Base-by-base conservation (phyloP, 116 monocot genomes). In the Phalaenopsis hybrid region DNA sequence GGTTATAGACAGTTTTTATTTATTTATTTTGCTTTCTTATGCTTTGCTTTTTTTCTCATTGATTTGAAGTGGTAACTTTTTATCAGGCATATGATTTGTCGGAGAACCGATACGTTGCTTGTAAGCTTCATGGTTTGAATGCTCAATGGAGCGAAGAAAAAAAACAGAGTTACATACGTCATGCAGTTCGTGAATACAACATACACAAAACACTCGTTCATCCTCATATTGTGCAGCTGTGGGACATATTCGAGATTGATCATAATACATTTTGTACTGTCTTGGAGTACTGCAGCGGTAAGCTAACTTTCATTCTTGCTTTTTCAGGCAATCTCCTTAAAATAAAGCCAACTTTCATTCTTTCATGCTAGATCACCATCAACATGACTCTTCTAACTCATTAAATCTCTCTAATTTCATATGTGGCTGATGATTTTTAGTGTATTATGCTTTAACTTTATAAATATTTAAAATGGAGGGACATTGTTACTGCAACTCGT, bases 91-190 rank as follows among this genome's bases (percentile, higher is more conserved):
- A 87, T 86, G 99, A 99, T 86, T 88, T 99, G 88, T 75, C 93
- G 83, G 99, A 95, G 85, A 82, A 92, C 81, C 90, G 93, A 85
- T 99, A 95, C 77, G 99, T 99, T 61, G 99, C 99, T 2, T 95
- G 99, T 83, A 99, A 99, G 86, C 99, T 99, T 87, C 99, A 99
- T 84, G 87, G 99, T 77, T 79, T 99, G 80, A 99, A 99, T 92
- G 86, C 89, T 85, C 95, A 99, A 76, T 99, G 99, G 99, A 95
- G 93, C 75, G 99, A 99, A 86, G 92, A 95, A 82, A 99, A 99
- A 81, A 99, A 99, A 73, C 92, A 93, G 77, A 99, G 93, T 79
- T 99, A 99, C 81, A 93, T 91, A 89, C 90, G 99, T 9, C 99
- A 99, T 92, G 99, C 99, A 17, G 89, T 95, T 85, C 93, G 99